phyloP scores from a whole-genome alignment of 2,329 filamentous ascomycete genomes.

The Colletotrichum australisinense region DNA sequence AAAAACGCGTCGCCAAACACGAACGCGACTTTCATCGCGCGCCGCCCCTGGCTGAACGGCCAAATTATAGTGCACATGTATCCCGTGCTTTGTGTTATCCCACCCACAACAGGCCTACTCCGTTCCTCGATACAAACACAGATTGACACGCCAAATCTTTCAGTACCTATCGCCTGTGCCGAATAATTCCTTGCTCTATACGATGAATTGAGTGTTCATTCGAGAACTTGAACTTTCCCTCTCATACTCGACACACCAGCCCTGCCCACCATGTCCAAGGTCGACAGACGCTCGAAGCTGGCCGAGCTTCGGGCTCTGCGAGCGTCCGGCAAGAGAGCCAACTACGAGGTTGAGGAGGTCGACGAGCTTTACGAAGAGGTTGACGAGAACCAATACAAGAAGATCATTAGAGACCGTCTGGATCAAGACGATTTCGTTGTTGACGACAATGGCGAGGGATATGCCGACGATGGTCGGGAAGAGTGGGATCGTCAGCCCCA shows the following conservation, averaged over 20 bases:
- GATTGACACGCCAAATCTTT: constrained; percentile 1
- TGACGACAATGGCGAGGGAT: constrained; percentile 97
- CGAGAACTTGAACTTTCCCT: not conserved
- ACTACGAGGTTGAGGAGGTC: constrained; percentile 87
- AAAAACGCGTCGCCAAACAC: constrained; percentile 34
- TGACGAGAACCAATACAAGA: constrained; percentile 97
- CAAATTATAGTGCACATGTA: constrained; percentile 29
- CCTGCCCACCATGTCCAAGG: constrained; percentile 53
- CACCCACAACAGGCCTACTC: constrained; percentile 8
- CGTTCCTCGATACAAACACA: constrained; percentile 2
- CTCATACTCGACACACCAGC: not conserved
- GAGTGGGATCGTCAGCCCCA: constrained; percentile 84
- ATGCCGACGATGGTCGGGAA: constrained; percentile 95
- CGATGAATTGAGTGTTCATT: constrained; percentile 8
- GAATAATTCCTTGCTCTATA: not conserved
- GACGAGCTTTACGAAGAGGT: constrained; percentile 93
- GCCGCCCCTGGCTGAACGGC: constrained; percentile 18
- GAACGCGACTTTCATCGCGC: constrained; percentile 27
- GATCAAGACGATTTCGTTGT: constrained; percentile 98
- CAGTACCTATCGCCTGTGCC: not conserved
- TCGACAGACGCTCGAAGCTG: constrained; percentile 63
- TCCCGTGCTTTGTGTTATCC: constrained; percentile 7
- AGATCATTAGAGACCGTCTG: constrained; percentile 87
- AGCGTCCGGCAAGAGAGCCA: constrained; percentile 89
- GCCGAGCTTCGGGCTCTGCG: constrained; percentile 88